phyloP scores from a whole-genome alignment of 768 basidiomycete species.

The Cystobasidium tubakii region DNA sequence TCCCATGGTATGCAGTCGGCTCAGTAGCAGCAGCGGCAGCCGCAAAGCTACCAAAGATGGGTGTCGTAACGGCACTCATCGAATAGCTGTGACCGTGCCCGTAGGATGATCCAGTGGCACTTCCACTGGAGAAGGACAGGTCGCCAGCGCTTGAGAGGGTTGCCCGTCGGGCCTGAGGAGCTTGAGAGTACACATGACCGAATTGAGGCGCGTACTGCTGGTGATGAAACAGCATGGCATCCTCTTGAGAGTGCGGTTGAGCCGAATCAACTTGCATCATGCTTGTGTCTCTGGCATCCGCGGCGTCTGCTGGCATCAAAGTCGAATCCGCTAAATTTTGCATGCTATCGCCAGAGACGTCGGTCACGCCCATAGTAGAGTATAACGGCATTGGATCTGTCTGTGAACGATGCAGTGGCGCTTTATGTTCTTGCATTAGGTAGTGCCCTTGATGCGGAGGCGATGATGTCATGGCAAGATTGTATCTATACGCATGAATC shows the following conservation, averaged over 20 bases:
- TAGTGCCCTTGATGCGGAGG: not conserved
- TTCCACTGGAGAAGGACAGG: not conserved
- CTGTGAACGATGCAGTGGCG: slow-evolving; percentile 18
- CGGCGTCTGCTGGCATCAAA: not conserved
- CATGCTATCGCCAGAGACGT: not conserved
- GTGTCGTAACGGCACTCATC: slow-evolving; percentile 8
- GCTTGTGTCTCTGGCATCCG: not conserved
- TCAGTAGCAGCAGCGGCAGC: not conserved
- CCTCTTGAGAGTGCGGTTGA: not conserved
- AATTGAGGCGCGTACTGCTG: not conserved
- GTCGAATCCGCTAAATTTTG: not conserved
- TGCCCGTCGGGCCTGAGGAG: not conserved
- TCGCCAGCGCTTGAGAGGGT: not conserved
- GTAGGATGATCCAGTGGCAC: not conserved
- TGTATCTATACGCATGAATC: not conserved
- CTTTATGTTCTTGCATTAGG: not conserved
- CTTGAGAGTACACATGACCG: not conserved
- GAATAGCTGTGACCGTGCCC: slow-evolving; percentile 21
- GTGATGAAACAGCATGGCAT: not conserved
- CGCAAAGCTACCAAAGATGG: not conserved
- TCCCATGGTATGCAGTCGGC: not conserved
- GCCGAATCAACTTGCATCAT: not conserved
- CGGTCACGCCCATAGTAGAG: not conserved
- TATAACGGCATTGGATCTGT: slow-evolving; percentile 25
- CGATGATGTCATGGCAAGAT: not conserved